Conservation (phyloP, 2,329 filamentous ascomycete species). For the Sodiomyces alkalinus region DNA sequence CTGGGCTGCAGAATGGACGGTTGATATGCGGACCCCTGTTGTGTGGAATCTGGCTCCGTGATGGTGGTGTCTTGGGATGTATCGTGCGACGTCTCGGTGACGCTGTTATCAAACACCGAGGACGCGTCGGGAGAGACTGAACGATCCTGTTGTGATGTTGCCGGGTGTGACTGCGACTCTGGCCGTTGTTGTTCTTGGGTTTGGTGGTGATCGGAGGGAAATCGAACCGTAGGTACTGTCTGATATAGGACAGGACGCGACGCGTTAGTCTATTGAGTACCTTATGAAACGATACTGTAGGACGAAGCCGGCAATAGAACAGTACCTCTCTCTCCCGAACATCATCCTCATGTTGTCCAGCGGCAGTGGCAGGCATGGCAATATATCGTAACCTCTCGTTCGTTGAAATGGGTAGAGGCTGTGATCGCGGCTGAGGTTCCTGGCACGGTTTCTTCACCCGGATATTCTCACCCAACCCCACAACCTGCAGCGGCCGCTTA, state of each 20-base stretch:
- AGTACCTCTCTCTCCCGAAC: too few species aligned
- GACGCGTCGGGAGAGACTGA: slow-evolving; percentile 21
- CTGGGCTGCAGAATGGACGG: slow-evolving; percentile 10
- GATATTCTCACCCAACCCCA: slow-evolving; percentile 5
- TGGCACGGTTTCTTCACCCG: slow-evolving; percentile 10
- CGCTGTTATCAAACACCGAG: slow-evolving; percentile 34
- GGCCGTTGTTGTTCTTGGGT: not conserved
- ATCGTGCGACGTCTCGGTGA: slow-evolving; percentile 27
- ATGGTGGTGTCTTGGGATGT: slow-evolving; percentile 20
- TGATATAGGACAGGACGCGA: too few species aligned
- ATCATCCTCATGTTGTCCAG: too few species aligned
- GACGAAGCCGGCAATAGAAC: too few species aligned
- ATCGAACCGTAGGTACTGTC: too few species aligned
- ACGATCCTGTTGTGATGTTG: not conserved
- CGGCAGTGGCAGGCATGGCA: too few species aligned
- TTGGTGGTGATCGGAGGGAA: too few species aligned
- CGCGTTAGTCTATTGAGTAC: too few species aligned
- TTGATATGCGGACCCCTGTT: slow-evolving; percentile 8
- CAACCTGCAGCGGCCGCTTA: slow-evolving; percentile 5
- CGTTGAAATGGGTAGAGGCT: too few species aligned
- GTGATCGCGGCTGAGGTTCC: slow-evolving; percentile 4
- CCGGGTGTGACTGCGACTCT: not conserved
- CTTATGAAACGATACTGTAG: too few species aligned
- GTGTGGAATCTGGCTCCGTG: slow-evolving; percentile 29
- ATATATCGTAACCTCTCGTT: too few species aligned